Evolutionary conservation across 148 eudicot genomes (phyloP).

Genomic region (Rhododendron mucronatum): DNA sequence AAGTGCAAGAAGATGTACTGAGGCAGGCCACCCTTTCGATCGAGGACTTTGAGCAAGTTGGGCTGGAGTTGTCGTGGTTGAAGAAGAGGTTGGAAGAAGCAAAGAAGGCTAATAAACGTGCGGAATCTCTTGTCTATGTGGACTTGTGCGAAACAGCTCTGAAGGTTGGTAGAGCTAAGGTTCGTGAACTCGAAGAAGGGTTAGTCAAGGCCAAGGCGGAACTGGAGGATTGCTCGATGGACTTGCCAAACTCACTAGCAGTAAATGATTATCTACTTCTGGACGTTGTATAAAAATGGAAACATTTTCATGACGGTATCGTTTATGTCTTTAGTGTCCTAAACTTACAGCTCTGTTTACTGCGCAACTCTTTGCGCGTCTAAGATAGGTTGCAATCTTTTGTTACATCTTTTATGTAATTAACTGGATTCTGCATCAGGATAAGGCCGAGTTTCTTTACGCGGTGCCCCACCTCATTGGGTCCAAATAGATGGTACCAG

Average conservation of each 20-base stretch:
- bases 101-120: background rate
- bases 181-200: constrained; percentile 3
- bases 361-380: background rate
- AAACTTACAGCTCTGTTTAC: background rate
- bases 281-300: background rate
- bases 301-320: background rate
- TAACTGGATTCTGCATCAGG: background rate
- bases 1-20: background rate
- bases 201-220: background rate
- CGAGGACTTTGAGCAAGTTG: background rate
- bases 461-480: background rate
- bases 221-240: background rate
- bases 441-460: background rate
- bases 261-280: background rate
- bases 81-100: background rate
- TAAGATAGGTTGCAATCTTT: background rate
- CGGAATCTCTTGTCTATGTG: background rate
- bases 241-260: background rate
- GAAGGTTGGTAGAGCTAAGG: background rate
- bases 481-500: background rate
- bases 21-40: background rate
- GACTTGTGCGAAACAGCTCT: background rate
- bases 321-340: background rate
- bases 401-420: background rate
- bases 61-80: constrained; percentile 4